Base-by-base conservation (phyloP, 805 yeast species). In the Pichia manshurica region DNA sequence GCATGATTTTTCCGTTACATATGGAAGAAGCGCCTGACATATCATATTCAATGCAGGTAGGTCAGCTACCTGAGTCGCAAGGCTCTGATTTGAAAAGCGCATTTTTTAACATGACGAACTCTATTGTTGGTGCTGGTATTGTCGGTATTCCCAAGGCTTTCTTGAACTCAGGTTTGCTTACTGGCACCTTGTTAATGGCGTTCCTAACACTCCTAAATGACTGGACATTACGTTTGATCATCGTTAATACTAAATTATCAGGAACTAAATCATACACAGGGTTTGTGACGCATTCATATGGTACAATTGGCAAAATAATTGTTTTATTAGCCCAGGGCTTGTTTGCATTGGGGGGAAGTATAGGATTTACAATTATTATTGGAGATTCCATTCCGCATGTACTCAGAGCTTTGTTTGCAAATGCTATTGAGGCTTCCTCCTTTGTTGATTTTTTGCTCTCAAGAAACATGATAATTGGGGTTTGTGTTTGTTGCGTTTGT, bases 351-450 rank as follows among this genome's bases (percentile, higher is more conserved):
- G 97, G 98, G 22, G 98, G 98, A 0, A 80, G 88, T 51, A 81
- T 88, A 73, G 97, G 96, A 2, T 91, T 88, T 65, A 86, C 96
- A 51, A 90, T 90, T 45, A 91, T 90, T 54, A 88, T 90, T 29
- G 98, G 98, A 19, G 98, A 90, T 59, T 86, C 96, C 0, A 81
- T 91, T 32, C 97, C 98, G 0, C 96, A 88, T 63, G 96, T 90
- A 4, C 63, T 91, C 42, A 69, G 79, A 47, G 78, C 88, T 3
- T 2, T 48, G 2, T 74, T 87, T 49, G 82, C 85, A 0, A 51
- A 56, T 15, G 63, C 71, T 16, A 57, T 72, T 3, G 65, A 71
- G 10, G 54, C 48, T 1, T 51, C 60, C 5, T 58, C 66, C 1
- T 62, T 74, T n/a, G 51, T 83, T 5, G 70, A 73, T 1, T 74